These are phyloP conservation scores for Fragaria vesca DNA, from an alignment of 306 rosid species.

Conservation along the genomic window DNA sequence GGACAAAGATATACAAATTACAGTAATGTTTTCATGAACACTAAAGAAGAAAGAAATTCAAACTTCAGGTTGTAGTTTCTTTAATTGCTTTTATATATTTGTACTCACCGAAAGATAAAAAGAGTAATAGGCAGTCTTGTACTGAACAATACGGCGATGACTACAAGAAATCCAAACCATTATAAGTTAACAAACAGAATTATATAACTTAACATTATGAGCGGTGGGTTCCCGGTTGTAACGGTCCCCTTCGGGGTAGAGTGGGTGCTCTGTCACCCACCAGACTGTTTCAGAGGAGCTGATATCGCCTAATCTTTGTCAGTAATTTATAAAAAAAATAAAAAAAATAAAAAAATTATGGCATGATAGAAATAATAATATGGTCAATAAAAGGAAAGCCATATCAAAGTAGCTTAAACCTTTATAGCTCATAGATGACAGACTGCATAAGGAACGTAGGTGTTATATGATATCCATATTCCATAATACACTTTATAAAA, in stretches of 20 bases:
- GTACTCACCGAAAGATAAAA: constrained; percentile 83
- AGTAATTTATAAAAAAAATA: too few species aligned
- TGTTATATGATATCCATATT: background rate
- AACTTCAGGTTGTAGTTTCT: background rate
- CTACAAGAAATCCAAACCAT: constrained; percentile 45
- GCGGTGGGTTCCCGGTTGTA: too few species aligned
- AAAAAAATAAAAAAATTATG: too few species aligned
- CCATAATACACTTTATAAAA: background rate
- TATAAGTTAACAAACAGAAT: background rate
- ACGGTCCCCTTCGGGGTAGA: too few species aligned
- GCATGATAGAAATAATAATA: background rate
- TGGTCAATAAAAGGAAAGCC: background rate
- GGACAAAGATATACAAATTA: background rate
- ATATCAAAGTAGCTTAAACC: background rate
- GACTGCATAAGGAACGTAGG: background rate
- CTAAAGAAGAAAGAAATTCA: background rate
- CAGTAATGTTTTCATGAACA: background rate
- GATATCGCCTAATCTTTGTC: too few species aligned
- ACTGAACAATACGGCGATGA: constrained; percentile 84
- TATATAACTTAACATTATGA: background rate
- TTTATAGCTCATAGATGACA: background rate
- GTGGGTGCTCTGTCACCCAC: too few species aligned
- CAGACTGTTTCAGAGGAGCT: too few species aligned
- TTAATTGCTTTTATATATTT: constrained; percentile 1
- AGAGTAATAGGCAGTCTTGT: constrained; percentile 89